Conservation (phyloP, 345 rosid genomes). For the Gossypium herbaceum region DNA sequence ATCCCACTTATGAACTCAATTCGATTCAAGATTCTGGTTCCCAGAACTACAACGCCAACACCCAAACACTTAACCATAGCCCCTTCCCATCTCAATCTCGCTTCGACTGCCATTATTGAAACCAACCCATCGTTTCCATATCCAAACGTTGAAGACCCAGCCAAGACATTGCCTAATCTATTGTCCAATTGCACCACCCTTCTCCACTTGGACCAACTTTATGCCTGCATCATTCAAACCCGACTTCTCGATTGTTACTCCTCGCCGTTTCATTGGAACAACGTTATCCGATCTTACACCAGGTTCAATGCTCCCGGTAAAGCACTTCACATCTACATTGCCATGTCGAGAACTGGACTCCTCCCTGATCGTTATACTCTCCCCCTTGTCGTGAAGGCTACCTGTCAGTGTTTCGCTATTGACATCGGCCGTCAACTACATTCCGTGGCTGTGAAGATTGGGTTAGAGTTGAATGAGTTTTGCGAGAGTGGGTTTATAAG, state of each 20-base stretch:
- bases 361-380: conserved; percentile 67
- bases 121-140: conserved; percentile 13
- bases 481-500: conserved; percentile 76
- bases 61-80: conserved; percentile 9
- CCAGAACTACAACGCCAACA: conserved; percentile 1
- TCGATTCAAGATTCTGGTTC: conserved; percentile 5
- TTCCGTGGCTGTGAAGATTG: conserved; percentile 46
- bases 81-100: conserved; percentile 13
- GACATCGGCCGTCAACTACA: conserved; percentile 57
- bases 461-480: conserved; percentile 51
- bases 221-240: conserved; percentile 49
- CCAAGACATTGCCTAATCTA: conserved; percentile 29
- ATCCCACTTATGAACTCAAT: conserved; percentile 3
- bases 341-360: conserved; percentile 53
- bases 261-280: conserved; percentile 60
- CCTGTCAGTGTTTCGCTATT: conserved; percentile 35
- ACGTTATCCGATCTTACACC: conserved; percentile 63
- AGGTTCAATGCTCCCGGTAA: conserved; percentile 48
- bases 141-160: conserved; percentile 26
- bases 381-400: conserved; percentile 63
- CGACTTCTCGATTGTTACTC: conserved; percentile 34
- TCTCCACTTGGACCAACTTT: conserved; percentile 40
- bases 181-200: conserved; percentile 44
- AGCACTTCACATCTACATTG: conserved; percentile 39
- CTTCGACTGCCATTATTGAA: conserved; percentile 15